These are phyloP conservation scores for Penicillium malachiteum DNA, from an alignment of 495 filamentous ascomycete genomes.

Conservation along the genomic window DNA sequence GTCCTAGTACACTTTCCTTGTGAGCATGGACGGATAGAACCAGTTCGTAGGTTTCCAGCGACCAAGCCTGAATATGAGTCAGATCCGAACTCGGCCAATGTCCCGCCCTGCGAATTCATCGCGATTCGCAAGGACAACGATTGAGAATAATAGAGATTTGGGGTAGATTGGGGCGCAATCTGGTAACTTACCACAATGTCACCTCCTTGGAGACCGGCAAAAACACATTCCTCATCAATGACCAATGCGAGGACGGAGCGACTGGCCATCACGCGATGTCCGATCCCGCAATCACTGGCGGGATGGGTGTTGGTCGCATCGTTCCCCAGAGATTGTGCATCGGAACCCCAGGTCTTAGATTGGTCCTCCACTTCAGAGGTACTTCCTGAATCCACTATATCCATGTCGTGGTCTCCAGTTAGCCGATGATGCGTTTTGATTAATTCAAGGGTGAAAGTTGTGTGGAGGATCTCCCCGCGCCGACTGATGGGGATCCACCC, in stretches of 20 bases:
- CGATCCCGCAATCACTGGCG: conserved; percentile 40
- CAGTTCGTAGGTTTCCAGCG: conserved; percentile 78
- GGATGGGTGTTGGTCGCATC: conserved; percentile 17
- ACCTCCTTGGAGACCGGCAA: conserved; percentile 86
- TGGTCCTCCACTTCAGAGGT: conserved; percentile 41
- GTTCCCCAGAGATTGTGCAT: conserved; percentile 22
- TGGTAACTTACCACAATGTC: conserved; percentile 68
- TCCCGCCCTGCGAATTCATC: too few relatives aligned
- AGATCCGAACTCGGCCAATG: conserved; percentile 2
- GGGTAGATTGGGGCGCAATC: background rate
- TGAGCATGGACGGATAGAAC: conserved; percentile 77
- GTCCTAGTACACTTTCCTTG: conserved; percentile 81
- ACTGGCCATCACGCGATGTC: conserved; percentile 46
- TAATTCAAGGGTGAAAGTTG: background rate
- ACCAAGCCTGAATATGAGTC: conserved; percentile 63
- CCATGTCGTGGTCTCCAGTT: conserved; percentile 30
- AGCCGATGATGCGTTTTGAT: conserved; percentile 14
- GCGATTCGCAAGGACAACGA: too few relatives aligned
- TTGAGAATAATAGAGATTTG: too few relatives aligned
- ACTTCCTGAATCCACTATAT: conserved; percentile 40
- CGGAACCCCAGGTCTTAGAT: conserved; percentile 40
- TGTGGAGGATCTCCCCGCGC: conserved; percentile 9
- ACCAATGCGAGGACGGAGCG: conserved; percentile 48
- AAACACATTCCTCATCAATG: conserved; percentile 48
- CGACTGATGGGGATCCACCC: conserved; percentile 5